These are phyloP conservation scores for Colletotrichum sp. DNA, from an alignment of 2,329 filamentous ascomycete genomes.

Conservation along the genomic window DNA sequence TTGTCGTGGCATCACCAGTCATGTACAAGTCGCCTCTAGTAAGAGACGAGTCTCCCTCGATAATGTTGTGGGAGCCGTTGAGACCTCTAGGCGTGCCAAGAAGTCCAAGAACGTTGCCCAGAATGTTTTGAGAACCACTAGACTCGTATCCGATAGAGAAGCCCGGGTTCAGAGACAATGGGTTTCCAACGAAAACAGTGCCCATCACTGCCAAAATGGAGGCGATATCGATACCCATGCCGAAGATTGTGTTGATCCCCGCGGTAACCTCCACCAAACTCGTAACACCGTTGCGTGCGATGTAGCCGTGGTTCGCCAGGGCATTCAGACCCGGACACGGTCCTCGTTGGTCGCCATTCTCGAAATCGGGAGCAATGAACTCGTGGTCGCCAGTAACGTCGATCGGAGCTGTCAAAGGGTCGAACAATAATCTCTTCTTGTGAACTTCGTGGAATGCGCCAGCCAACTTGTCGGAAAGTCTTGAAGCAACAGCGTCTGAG, in stretches of 20 bases:
- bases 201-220: conserved; percentile 49
- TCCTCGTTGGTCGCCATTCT: conserved; percentile 28
- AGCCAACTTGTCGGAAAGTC: neutral
- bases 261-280: conserved; percentile 19
- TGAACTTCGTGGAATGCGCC: conserved; percentile 13
- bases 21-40: conserved; percentile 59
- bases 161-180: conserved; percentile 50
- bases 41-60: conserved; percentile 58
- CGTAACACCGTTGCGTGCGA: conserved; percentile 31
- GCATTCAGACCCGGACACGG: conserved; percentile 41
- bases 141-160: conserved; percentile 58
- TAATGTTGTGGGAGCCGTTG: conserved; percentile 57
- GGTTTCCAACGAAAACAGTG: conserved; percentile 54
- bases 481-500: conserved; percentile 3
- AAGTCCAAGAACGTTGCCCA: conserved; percentile 47
- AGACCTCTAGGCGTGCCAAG: conserved; percentile 52
- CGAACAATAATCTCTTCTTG: conserved; percentile 22
- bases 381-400: conserved; percentile 24
- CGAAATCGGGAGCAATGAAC: conserved; percentile 29
- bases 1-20: conserved; percentile 52
- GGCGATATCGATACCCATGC: conserved; percentile 51
- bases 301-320: conserved; percentile 42
- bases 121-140: conserved; percentile 40
- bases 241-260: conserved; percentile 37
- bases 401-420: conserved; percentile 23